Percentiles rank a stretch among this genome's conserved stretches.
Evolutionary conservation across 108 stramenopile species (phyloP).

Genomic region (Nitzschia palea): DNA sequence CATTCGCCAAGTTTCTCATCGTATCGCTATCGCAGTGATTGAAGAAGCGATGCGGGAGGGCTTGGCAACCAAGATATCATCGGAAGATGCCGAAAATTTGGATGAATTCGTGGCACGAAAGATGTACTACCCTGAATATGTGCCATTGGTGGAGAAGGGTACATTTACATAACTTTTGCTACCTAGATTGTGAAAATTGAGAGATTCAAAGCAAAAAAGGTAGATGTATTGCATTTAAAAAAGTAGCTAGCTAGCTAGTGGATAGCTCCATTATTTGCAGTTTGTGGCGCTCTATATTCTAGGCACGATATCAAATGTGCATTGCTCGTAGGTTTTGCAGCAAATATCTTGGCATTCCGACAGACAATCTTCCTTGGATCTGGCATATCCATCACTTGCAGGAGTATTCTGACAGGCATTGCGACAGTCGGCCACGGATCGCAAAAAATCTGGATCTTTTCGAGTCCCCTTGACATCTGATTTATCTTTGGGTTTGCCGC

Average conservation of each 20-base stretch:
- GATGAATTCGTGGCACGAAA: slow-evolving; percentile 66
- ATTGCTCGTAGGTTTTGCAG: slow-evolving; percentile 87
- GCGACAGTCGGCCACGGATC: slow-evolving; percentile 73
- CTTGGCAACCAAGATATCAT: slow-evolving; percentile 57
- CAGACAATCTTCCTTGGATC: slow-evolving; percentile 71
- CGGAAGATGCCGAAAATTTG: slow-evolving; percentile 59
- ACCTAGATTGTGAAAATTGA: no score
- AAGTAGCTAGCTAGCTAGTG: no score
- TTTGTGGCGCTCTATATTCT: slow-evolving; percentile 14
- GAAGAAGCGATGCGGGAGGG: slow-evolving; percentile 81
- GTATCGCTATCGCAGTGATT: slow-evolving; percentile 87
- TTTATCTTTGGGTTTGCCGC: slow-evolving; percentile 69
- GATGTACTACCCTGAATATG: slow-evolving; percentile 90
- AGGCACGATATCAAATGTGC: slow-evolving; percentile 35
- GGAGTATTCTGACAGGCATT: slow-evolving; percentile 53
- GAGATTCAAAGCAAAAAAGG: no score
- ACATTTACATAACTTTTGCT: no score
- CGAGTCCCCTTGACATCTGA: slow-evolving; percentile 67
- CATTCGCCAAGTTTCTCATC: slow-evolving; percentile 87
- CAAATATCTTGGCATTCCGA: slow-evolving; percentile 85
- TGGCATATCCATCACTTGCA: slow-evolving; percentile 73
- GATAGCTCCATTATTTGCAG: neutral
- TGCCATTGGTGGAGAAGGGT: slow-evolving; percentile 82
- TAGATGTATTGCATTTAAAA: no score
- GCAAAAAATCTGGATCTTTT: slow-evolving; percentile 80